These are phyloP conservation scores for Paxillus rubicundulus DNA, from an alignment of 768 basidiomycete genomes.

Conservation along the genomic window DNA sequence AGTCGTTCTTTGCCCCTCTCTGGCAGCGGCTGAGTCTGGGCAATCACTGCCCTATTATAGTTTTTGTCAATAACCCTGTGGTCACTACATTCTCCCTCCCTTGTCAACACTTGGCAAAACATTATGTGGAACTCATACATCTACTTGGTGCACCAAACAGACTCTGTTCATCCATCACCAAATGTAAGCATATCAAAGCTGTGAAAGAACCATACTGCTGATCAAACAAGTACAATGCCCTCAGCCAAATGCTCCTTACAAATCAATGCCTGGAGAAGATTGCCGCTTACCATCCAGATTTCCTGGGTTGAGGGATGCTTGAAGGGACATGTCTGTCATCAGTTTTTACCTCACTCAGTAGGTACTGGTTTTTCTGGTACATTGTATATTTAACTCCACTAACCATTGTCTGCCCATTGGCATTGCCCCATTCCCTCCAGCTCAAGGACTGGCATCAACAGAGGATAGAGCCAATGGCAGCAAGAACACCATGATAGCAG, in stretches of 20 bases:
- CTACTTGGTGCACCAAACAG: conserved; percentile 35
- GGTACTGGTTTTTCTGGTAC: background rate
- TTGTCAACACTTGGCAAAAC: conserved; percentile 28
- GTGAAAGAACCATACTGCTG: conserved; percentile 34
- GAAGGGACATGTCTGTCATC: background rate
- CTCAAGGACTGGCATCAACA: too few relatives aligned
- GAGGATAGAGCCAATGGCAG: too few relatives aligned
- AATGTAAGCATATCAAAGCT: conserved; percentile 35
- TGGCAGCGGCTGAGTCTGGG: too few relatives aligned
- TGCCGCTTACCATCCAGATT: conserved; percentile 16
- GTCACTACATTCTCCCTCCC: conserved; percentile 25
- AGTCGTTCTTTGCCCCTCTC: too few relatives aligned
- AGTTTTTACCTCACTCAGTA: background rate
- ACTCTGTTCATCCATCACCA: conserved; percentile 36
- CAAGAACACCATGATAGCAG: too few relatives aligned
- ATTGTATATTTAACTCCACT: background rate
- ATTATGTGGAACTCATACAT: conserved; percentile 9
- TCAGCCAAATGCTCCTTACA: conserved; percentile 31
- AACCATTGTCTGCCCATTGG: background rate
- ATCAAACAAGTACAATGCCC: conserved; percentile 20
- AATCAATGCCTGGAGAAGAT: conserved; percentile 30
- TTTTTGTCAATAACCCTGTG: conserved; percentile 10
- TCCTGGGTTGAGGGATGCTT: conserved; percentile 22
- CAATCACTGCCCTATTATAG: too few relatives aligned
- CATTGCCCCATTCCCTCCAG: background rate